A percentile compares a stretch with the other conserved stretches of the same genome.
These are phyloP conservation scores for Rasamsonia emersonii DNA, from an alignment of 2,329 filamentous ascomycete species.

Conservation along the genomic window DNA sequence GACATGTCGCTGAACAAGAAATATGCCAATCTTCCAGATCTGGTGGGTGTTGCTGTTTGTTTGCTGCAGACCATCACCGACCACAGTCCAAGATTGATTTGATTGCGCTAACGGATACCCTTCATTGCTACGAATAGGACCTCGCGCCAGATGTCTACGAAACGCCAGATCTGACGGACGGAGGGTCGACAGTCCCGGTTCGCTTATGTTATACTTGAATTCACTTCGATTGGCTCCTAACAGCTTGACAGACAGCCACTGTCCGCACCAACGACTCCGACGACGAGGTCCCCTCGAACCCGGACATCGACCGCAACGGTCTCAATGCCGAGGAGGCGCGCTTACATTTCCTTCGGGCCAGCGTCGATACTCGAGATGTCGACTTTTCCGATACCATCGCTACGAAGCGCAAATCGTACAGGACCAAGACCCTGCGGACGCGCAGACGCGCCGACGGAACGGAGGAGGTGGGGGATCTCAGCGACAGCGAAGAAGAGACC, in stretches of 20 bases:
- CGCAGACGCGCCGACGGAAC: constrained; percentile 44
- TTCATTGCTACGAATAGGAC: constrained; percentile 49
- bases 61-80: background rate
- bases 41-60: too few relatives aligned
- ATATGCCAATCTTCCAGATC: constrained; percentile 70
- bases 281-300: constrained; percentile 43
- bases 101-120: background rate
- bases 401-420: constrained; percentile 75
- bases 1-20: constrained; percentile 68
- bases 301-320: constrained; percentile 65
- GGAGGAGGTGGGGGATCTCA: constrained; percentile 63
- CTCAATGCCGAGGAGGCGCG: constrained; percentile 73
- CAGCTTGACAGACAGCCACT: constrained; percentile 43
- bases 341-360: constrained; percentile 64
- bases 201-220: constrained; percentile 27
- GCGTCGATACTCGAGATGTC: constrained; percentile 66
- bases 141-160: constrained; percentile 93
- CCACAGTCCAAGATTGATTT: background rate
- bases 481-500: constrained; percentile 66
- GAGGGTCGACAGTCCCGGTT: constrained; percentile 76
- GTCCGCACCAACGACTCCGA: constrained; percentile 51
- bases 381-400: constrained; percentile 88
- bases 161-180: constrained; percentile 85
- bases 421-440: constrained; percentile 52
- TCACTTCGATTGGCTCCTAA: constrained; percentile 13